These are phyloP conservation scores for Acacia melanoxylon DNA, from an alignment of 306 rosid genomes.

Conservation along the genomic window DNA sequence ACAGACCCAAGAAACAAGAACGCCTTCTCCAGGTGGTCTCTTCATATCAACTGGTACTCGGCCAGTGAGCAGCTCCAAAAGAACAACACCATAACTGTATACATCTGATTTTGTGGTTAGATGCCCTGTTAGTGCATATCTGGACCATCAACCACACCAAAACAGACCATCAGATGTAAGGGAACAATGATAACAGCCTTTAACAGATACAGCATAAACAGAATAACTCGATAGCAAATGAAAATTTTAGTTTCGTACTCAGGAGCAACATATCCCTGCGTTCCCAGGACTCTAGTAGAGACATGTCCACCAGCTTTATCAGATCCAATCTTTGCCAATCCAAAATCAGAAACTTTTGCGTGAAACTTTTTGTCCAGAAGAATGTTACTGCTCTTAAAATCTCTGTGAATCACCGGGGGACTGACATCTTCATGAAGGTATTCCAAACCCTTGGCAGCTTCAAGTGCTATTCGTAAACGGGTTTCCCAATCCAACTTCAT, in stretches of 20 bases:
- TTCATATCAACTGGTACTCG: constrained; percentile 95
- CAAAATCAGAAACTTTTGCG: constrained; percentile 96
- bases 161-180: not conserved
- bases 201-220: not conserved
- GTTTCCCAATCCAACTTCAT: constrained; percentile 86
- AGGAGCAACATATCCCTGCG: constrained; percentile 96
- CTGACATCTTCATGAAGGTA: constrained; percentile 92
- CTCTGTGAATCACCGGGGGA: constrained; percentile 96
- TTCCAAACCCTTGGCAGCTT: constrained; percentile 96
- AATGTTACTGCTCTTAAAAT: constrained; percentile 96
- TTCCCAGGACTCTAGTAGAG: constrained; percentile 93
- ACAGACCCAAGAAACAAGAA: constrained; percentile 91
- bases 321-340: constrained; percentile 94
- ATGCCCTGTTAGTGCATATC: constrained; percentile 97
- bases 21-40: constrained; percentile 86
- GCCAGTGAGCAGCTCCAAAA: constrained; percentile 91
- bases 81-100: constrained; percentile 93
- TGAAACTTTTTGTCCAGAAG: constrained; percentile 81
- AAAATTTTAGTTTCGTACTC: constrained; percentile 55
- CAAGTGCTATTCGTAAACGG: constrained; percentile 85
- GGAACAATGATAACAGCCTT: not conserved
- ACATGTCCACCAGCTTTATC: constrained; percentile 95
- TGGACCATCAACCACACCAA: constrained; percentile 40
- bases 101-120: constrained; percentile 97
- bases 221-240: constrained; percentile 24